Conservation (phyloP, 1,139 yeast genomes). For the Candida pseudocylindracea region DNA sequence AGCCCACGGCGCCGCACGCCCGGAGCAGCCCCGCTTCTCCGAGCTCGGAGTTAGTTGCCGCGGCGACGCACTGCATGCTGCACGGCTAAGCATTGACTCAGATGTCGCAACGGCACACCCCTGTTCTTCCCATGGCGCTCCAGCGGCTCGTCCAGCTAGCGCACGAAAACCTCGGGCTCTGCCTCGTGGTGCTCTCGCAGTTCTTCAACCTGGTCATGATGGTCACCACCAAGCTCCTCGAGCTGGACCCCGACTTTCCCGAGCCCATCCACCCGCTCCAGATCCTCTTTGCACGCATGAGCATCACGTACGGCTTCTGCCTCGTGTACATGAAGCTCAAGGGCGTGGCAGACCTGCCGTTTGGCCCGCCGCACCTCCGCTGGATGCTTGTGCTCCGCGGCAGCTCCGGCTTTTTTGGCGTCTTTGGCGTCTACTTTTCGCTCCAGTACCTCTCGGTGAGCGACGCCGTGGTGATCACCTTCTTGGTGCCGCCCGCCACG, state of each 20-base stretch:
- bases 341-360: conserved; percentile 36
- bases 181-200: conserved; percentile 29
- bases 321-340: conserved; percentile 27
- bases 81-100: too few species aligned
- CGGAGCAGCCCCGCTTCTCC: too few species aligned
- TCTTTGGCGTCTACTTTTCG: conserved; percentile 54
- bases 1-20: too few species aligned
- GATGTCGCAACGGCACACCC: too few species aligned
- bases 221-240: conserved; percentile 47
- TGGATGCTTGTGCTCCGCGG: conserved; percentile 42
- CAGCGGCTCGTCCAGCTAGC: neutral
- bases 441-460: conserved; percentile 55
- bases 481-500: conserved; percentile 57
- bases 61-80: too few species aligned
- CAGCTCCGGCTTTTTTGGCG: conserved; percentile 55
- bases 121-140: too few species aligned
- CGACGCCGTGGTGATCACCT: conserved; percentile 58
- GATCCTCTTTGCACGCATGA: conserved; percentile 57
- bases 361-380: conserved; percentile 46
- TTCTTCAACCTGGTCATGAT: conserved; percentile 61
- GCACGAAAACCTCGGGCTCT: conserved; percentile 3
- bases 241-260: conserved; percentile 30
- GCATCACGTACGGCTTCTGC: conserved; percentile 40
- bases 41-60: too few species aligned
- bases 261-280: conserved; percentile 57